phyloP scores from a whole-genome alignment of 352 stramenopile species.

The Phytophthora ramorum region DNA sequence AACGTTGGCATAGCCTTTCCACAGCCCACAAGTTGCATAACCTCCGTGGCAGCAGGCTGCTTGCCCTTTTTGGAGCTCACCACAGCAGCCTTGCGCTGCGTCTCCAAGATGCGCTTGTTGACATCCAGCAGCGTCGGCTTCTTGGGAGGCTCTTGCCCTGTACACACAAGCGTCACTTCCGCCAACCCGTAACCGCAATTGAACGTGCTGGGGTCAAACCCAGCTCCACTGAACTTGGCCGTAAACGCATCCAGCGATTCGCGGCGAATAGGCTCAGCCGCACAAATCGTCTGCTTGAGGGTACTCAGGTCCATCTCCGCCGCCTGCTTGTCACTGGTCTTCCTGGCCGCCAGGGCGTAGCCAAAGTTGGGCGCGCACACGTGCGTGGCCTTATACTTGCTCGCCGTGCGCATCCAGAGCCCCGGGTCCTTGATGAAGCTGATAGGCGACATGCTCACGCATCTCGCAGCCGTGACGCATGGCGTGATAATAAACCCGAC shows the following conservation, averaged over 20 bases:
- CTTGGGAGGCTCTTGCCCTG: slow-evolving; percentile 69
- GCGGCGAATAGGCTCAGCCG: slow-evolving; percentile 78
- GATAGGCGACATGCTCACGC: slow-evolving; percentile 85
- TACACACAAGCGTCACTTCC: slow-evolving; percentile 85
- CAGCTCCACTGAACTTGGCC: slow-evolving; percentile 59
- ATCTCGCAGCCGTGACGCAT: slow-evolving; percentile 59
- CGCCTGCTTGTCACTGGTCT: slow-evolving; percentile 74
- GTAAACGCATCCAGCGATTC: slow-evolving; percentile 84
- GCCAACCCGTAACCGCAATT: slow-evolving; percentile 86
- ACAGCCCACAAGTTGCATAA: slow-evolving; percentile 80
- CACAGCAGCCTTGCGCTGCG: slow-evolving; percentile 51
- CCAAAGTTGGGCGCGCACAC: slow-evolving; percentile 85
- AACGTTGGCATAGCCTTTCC: slow-evolving; percentile 84
- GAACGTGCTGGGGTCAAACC: slow-evolving; percentile 78
- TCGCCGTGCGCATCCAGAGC: slow-evolving; percentile 80
- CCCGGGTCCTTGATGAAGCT: slow-evolving; percentile 88
- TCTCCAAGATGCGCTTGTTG: slow-evolving; percentile 71
- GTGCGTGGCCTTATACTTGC: slow-evolving; percentile 82
- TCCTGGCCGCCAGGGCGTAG: slow-evolving; percentile 75
- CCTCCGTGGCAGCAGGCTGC: slow-evolving; percentile 30
- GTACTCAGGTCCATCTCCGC: slow-evolving; percentile 65
- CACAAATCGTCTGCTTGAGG: slow-evolving; percentile 82
- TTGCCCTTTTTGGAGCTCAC: slow-evolving; percentile 38
- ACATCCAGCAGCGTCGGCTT: slow-evolving; percentile 69
- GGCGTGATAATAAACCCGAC: slow-evolving; percentile 85